Base-by-base conservation (phyloP, 805 yeast genomes). In the Candida cerambycidarum region DNA sequence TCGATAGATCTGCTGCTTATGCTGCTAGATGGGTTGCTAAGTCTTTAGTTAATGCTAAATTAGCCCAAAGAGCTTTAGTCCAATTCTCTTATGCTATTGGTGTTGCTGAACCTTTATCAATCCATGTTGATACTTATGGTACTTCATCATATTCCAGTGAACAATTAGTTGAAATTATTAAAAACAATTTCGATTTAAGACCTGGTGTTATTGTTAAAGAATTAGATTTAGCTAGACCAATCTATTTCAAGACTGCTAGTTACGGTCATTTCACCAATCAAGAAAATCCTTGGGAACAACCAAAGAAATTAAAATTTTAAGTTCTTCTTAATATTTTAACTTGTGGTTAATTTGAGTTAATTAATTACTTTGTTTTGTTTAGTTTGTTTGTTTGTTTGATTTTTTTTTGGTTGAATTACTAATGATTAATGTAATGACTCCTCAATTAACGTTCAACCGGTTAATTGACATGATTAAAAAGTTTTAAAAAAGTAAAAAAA, bases 21-120 rank as follows among this genome's bases (percentile, higher is more conserved):
- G 97, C 99, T 63, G 99, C 99, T 61, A 89, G 99, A 80, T 93
- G 99, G 99, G 97, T 93, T 61, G 99, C 99, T 70, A 93, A 93
- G 80, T 93, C 99, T 43, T 82, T 93, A 61, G 95, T 93, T 54
- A 76, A 80, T 60, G 97, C 99, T 53, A 92, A 93, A 57, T 80
- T 93, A 62, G 96, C 97, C 62, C 87, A 86, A 77, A 89, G 99
- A 80, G 95, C 90, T 52, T 81, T 93, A 61, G 99, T 93, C 50
- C 99, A 93, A 79, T 89, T 89, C 78, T 92, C 99, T 38, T 93
- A 93, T 73, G 99, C 99, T 67, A 93, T 93, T 69, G 99, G 99
- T 87, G 97, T 93, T 61, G 98, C 99, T 60, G 98, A 93, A 77
- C 99, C 99, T 65, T 83, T 93, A 69, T 89, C 97, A 46, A 86